Evolutionary conservation across 164 flowering plant genomes (phyloP), one percentile per base, ranked within the genome.

Genomic region (Stephania japonica): DNA sequence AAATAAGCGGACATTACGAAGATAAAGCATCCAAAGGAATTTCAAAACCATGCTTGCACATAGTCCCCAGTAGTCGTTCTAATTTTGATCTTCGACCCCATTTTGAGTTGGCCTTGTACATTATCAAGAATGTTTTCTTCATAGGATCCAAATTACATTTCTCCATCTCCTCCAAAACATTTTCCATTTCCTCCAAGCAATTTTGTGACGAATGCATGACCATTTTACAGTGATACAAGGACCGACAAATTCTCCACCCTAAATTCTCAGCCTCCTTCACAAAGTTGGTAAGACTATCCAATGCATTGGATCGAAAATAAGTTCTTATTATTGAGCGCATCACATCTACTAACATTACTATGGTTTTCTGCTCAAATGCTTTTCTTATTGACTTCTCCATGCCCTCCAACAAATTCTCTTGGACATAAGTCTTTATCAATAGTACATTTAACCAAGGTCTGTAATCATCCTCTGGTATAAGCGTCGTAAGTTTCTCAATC

Each of bases 151-250:
- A 26, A 13, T 84, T 82, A 49, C 67, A 75, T 25, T 43, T 76
- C 63, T 82, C 83, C 98, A 91, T 89, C 83, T 91, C 95, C 69
- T 75, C 72, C 11, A 91, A 83, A 66, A 89, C 94, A 65, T 64
- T 68, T 80, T 89, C 94, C 98, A 91, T 93, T 78, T 93, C 94
- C 65, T 78, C 83, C 32, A 91, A 67, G n/a, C 94, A 88, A 24
- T 79, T 82, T 44, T 86, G 80, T 62, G 85, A 80, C 25, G 83
- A 77, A 83, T 82, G 90, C 97, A 90, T 81, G 41, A 87, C 87
- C 97, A 91, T 89, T 77, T 84, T 87, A 73, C 89, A 86, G 73
- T 90, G 97, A 75, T 90, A 93, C 44, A 91, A 73, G 50, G 90
- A 88, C 72, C 92, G 78, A 74, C 90, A 88, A 0, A 88, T 78